A percentile compares a stretch with the other conserved stretches of the same genome.
Evolutionary conservation across 2,329 filamentous ascomycete genomes (phyloP).

Genomic region (Aspergillus intermedius): DNA sequence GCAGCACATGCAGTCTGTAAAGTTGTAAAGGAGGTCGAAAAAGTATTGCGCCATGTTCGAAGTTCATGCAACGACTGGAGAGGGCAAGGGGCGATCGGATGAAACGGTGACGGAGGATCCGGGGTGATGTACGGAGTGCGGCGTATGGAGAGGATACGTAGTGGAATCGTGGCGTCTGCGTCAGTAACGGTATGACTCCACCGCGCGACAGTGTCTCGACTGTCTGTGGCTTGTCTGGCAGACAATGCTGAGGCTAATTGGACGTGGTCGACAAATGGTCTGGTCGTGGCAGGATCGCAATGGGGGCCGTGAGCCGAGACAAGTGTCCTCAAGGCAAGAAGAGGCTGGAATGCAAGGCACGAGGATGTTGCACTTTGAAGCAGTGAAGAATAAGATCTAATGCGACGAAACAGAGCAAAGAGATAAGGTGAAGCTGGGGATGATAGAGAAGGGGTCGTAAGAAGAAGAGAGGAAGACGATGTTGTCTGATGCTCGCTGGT

Average conservation of each 20-base stretch:
- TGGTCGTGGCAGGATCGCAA: neutral
- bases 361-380: neutral
- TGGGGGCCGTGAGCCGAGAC: neutral
- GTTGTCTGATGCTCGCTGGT: neutral
- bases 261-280: neutral
- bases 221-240: neutral
- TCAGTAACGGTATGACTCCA: too few relatives aligned
- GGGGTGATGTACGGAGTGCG: neutral
- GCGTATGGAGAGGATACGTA: neutral
- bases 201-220: neutral
- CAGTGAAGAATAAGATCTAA: neutral
- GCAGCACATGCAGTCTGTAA: slow-evolving; percentile 93
- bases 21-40: slow-evolving; percentile 80
- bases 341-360: neutral
- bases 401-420: neutral
- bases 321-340: neutral
- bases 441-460: neutral
- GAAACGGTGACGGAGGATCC: neutral
- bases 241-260: neutral
- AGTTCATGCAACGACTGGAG: neutral
- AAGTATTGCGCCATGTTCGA: slow-evolving; percentile 69
- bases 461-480: neutral
- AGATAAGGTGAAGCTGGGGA: neutral
- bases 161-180: neutral
- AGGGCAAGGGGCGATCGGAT: neutral